Conservation (phyloP, 345 rosid genomes). For the Melaleuca alternifolia region DNA sequence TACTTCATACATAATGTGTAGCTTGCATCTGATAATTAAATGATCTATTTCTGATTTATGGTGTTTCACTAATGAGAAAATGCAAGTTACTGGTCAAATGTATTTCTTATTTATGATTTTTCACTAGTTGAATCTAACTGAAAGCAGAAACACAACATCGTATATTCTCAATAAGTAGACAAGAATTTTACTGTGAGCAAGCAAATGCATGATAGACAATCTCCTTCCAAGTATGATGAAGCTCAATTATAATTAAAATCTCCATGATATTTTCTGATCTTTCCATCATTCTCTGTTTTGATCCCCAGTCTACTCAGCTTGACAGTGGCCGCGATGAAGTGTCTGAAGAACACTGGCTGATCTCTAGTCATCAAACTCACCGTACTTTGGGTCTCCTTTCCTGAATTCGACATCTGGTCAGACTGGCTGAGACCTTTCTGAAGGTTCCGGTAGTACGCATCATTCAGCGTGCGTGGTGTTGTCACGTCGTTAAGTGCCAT, state of each 20-base stretch:
- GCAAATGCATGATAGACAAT: background rate
- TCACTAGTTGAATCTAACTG: background rate
- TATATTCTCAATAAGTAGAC: background rate
- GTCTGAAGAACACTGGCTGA: background rate
- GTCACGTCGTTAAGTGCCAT: background rate
- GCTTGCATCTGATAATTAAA: background rate
- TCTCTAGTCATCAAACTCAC: background rate
- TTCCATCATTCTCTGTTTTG: background rate
- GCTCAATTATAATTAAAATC: background rate
- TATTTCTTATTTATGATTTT: background rate
- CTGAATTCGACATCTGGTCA: background rate
- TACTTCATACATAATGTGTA: background rate
- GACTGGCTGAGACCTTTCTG: background rate
- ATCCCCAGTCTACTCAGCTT: background rate
- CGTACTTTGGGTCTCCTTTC: background rate
- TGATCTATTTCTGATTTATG: background rate
- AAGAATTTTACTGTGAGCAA: background rate
- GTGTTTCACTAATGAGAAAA: background rate
- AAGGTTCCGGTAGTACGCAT: background rate
- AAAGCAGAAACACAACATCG: background rate
- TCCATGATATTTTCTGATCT: background rate
- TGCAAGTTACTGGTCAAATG: background rate
- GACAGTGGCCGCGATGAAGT: background rate
- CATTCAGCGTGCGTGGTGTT: background rate
- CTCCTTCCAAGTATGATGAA: background rate